Evolutionary conservation across 805 yeast species (phyloP), one percentile per base, ranked within the genome.

Genomic region (Schwanniomyces polymorphus): DNA sequence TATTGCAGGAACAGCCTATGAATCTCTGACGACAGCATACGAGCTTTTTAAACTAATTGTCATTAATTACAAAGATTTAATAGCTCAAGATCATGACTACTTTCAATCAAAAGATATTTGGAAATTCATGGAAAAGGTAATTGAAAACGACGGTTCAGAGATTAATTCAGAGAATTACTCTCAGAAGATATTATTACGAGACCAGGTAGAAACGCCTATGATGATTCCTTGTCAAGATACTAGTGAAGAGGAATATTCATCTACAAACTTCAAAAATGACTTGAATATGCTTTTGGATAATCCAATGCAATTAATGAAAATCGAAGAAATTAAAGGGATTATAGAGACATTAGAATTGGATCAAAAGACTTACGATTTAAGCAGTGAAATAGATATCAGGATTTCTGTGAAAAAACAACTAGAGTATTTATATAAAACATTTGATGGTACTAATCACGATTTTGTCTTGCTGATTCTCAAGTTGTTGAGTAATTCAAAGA

Each of bases 41-140:
- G 76, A 72, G 41, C 49, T 73, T 8, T 72, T 71, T 56, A 63
- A 63, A 42, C 55, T 71, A 29, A 54, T 71, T 9, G 53, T 72
- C 12, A 33, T 50, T 11, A 68, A 59, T 34, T 73, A 69, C 46
- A 66, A 65, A 43, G 77, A 72, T 46, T 55, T 70, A 14, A 51
- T 56, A 34, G 40, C 58, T 0, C 54, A 75, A 26, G 78, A 73
- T 38, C 59, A 56, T 9, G 72, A 68, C 46, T 57, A 58, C 35
- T 67, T 62, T 45, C 54, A 62, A 18, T 74, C 73, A 49, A 50
- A 49, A 8, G 55, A 56, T 2, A 51, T 72, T 2, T 73, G 78
- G 78, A 51, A 42, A 11, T 72, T 72, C 41, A 65, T 72, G 11
- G 63, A 65, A 42, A 43, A 37, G 11, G 59, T 58, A 0, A 50